These are phyloP conservation scores for Tillandsia leiboldiana DNA, from an alignment of 176 grass and related monocot genomes.

Conservation along the genomic window DNA sequence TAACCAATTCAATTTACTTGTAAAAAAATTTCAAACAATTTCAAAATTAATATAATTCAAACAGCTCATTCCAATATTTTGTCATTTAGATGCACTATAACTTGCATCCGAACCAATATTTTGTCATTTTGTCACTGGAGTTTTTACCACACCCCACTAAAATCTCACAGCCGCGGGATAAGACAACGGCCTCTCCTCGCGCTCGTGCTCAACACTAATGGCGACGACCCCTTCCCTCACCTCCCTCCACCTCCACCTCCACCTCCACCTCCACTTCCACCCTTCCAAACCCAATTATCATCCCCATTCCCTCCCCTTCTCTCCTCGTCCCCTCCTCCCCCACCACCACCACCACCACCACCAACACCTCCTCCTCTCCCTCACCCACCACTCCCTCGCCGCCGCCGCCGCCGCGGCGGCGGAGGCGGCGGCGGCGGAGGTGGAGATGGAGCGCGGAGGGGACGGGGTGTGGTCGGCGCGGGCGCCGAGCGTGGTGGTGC, in stretches of 20 bases:
- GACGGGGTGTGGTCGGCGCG: slow-evolving; percentile 35
- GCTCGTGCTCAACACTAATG: no score
- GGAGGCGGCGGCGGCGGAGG: slow-evolving; percentile 16
- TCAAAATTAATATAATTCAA: no score
- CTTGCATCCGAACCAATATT: no score
- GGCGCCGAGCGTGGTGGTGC: slow-evolving; percentile 48
- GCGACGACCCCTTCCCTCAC: background rate
- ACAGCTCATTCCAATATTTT: no score
- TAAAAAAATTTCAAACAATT: no score
- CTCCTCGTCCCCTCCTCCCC: slow-evolving; percentile 6
- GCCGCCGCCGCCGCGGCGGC: slow-evolving; percentile 2
- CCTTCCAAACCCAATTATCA: slow-evolving; percentile 12
- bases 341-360: background rate
- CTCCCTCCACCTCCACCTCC: slow-evolving; percentile 2
- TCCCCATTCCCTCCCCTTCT: slow-evolving; percentile 27
- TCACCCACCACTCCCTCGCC: slow-evolving; percentile 1
- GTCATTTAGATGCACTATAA: no score
- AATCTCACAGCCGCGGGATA: no score
- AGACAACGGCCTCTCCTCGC: no score
- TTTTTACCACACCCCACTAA: no score
- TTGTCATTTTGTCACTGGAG: no score
- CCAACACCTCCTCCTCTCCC: slow-evolving; percentile 2
- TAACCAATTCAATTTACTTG: no score
- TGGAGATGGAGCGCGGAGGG: slow-evolving; percentile 51
- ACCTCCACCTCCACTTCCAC: slow-evolving; percentile 6